These are phyloP conservation scores for Candida sojae DNA, from an alignment of 1,139 yeast genomes.

Conservation along the genomic window DNA sequence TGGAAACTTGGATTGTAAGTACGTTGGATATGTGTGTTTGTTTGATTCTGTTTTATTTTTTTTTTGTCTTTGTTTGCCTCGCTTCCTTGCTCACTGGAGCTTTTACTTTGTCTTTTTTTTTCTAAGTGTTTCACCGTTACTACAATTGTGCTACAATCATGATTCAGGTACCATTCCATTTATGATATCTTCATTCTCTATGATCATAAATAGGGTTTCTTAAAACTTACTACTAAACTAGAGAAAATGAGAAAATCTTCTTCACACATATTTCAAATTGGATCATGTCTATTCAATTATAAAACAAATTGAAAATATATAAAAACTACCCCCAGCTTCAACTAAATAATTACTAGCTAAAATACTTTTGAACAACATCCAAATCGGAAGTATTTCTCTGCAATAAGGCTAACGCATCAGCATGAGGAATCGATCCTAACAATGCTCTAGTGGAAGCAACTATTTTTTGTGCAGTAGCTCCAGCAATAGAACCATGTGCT, in stretches of 20 bases:
- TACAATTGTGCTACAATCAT: too few relatives aligned
- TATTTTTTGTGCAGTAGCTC: conserved; percentile 66
- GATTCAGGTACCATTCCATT: too few relatives aligned
- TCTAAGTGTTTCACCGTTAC: neutral
- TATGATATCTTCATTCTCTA: too few relatives aligned
- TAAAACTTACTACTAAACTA: too few relatives aligned
- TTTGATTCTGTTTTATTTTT: neutral
- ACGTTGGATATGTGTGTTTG: neutral
- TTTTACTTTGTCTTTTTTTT: neutral
- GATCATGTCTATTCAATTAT: conserved; percentile 1
- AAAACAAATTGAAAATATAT: neutral
- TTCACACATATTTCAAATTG: too few relatives aligned
- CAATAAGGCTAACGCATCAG: conserved; percentile 65
- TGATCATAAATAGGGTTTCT: too few relatives aligned
- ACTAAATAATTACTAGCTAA: conserved; percentile 8
- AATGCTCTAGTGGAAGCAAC: conserved; percentile 60
- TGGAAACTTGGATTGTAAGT: too few relatives aligned
- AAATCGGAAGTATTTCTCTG: conserved; percentile 64
- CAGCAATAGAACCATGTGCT: conserved; percentile 65
- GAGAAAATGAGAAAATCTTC: too few relatives aligned
- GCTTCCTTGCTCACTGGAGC: too few relatives aligned
- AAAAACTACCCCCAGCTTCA: too few relatives aligned
- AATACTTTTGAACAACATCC: conserved; percentile 57
- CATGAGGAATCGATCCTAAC: conserved; percentile 52
- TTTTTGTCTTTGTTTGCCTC: neutral